These are phyloP conservation scores for Leccinum rimulosum DNA, from an alignment of 768 basidiomycete genomes.

Conservation along the genomic window DNA sequence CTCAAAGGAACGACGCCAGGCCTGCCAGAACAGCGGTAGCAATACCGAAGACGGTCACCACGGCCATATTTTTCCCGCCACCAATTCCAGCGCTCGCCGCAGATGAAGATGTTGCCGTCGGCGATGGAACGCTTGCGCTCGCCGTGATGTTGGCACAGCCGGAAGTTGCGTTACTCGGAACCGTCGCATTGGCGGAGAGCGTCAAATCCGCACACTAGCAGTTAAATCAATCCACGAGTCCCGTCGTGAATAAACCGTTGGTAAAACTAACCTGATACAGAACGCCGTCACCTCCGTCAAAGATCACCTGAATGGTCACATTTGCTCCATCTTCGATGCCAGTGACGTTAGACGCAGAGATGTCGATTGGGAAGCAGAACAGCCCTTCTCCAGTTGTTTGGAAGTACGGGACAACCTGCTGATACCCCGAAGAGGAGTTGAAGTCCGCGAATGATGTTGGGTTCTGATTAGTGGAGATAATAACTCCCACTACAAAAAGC, in stretches of 20 bases:
- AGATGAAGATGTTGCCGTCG: conserved; percentile 13
- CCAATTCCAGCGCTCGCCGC: conserved; percentile 7
- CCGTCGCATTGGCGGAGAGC: conserved; percentile 50
- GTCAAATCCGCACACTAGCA: conserved; percentile 77
- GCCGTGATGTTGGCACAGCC: conserved; percentile 35
- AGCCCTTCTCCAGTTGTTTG: conserved; percentile 53
- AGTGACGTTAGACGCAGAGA: conserved; percentile 46
- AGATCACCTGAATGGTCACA: conserved; percentile 70
- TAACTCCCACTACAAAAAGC: conserved; percentile 42
- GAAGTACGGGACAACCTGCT: conserved; percentile 47
- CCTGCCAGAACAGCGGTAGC: conserved; percentile 10
- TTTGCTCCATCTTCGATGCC: conserved; percentile 61
- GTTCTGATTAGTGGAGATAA: conserved; percentile 54
- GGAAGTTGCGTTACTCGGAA: conserved; percentile 41
- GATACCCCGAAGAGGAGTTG: conserved; percentile 37
- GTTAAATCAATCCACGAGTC: not conserved
- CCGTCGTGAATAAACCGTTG: not conserved
- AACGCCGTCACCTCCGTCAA: conserved; percentile 65
- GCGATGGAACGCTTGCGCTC: conserved; percentile 7
- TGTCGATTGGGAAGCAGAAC: conserved; percentile 67
- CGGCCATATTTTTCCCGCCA: conserved; percentile 14
- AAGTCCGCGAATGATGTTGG: conserved; percentile 68
- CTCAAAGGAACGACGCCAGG: conserved; percentile 14
- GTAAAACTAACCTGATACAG: conserved; percentile 58
- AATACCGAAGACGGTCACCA: conserved; percentile 7